Conservation (phyloP, 1,284 basidiomycete genomes). For the Albatrellus sp. region DNA sequence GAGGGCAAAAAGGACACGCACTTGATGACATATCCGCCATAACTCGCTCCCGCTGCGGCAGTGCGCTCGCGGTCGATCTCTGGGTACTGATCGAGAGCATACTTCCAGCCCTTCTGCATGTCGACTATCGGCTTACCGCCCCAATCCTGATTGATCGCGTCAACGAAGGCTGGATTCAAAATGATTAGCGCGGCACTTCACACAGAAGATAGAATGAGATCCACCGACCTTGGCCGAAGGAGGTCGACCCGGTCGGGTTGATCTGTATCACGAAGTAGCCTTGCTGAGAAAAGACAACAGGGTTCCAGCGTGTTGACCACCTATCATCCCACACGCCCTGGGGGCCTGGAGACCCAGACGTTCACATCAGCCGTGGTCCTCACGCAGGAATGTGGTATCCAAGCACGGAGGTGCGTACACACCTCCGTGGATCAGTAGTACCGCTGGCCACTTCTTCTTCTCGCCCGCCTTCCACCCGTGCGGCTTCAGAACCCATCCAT, state of each 20-base stretch:
- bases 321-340: conserved; percentile 74
- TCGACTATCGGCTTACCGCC: conserved; percentile 82
- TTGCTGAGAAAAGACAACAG: conserved; percentile 71
- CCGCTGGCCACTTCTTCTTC: conserved; percentile 63
- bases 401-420: conserved; percentile 4
- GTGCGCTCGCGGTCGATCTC: conserved; percentile 77
- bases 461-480: conserved; percentile 55
- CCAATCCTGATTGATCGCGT: conserved; percentile 71
- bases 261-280: conserved; percentile 79
- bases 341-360: conserved; percentile 33
- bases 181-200: not conserved
- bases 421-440: conserved; percentile 70
- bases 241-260: conserved; percentile 84
- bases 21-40: conserved; percentile 80
- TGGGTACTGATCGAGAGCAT: conserved; percentile 56
- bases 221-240: conserved; percentile 67
- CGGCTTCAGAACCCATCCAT: conserved; percentile 77
- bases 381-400: conserved; percentile 1
- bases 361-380: not conserved
- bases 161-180: conserved; percentile 52
- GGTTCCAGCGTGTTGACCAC: conserved; percentile 86
- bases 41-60: conserved; percentile 73
- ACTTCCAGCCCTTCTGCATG: conserved; percentile 64
- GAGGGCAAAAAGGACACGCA: conserved; percentile 18
- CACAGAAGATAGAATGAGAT: not conserved